Evolutionary conservation across 345 rosid species (phyloP), one percentile per base, ranked within the genome.

Genomic region (Turritis glabra): DNA sequence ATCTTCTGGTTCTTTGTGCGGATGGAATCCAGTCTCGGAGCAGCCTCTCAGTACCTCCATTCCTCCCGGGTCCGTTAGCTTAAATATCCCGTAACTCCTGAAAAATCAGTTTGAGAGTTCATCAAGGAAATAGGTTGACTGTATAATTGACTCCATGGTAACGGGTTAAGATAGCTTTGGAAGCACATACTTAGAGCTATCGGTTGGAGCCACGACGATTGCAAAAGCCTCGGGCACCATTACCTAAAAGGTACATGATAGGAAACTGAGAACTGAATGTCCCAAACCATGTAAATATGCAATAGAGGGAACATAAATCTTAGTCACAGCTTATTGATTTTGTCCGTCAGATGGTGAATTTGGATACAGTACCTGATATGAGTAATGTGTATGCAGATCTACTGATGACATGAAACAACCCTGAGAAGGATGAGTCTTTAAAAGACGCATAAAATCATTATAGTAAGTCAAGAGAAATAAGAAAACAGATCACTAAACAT

Each of bases 361-460:
- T 25, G 59, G 64, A 72, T 29, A 23, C 3, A 51, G 50, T 76
- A 76, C 80, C 77, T 64, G 80, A 71, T 77, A 71, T 0, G 80
- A 71, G 85, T 83, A 90, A 57, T 93, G 98, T 29, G 98, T 93
- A 76, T 93, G 98, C 80, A 93, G 85, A 82, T 93, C 98, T 47
- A 89, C 73, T 5, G 97, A 89, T 74, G 98, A 93, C 96, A 90
- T 82, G 87, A 93, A 93, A 80, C 98, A 93, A 70, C 86, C 85
- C 73, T 93, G 98, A 77, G 97, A 85, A 77, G 98, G 98, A 82
- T 93, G 98, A 43, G 97, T 93, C 98, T 93, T 89, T 56, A 80
- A 77, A 83, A 47, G 23, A 74, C 9, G 37, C 40, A 73, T 52
- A 40, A 69, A 56, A 11, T 29, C 7, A 5, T 41, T 14, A 53